phyloP scores from a whole-genome alignment of 1,284 basidiomycete species.

The Ganoderma resinaceum region DNA sequence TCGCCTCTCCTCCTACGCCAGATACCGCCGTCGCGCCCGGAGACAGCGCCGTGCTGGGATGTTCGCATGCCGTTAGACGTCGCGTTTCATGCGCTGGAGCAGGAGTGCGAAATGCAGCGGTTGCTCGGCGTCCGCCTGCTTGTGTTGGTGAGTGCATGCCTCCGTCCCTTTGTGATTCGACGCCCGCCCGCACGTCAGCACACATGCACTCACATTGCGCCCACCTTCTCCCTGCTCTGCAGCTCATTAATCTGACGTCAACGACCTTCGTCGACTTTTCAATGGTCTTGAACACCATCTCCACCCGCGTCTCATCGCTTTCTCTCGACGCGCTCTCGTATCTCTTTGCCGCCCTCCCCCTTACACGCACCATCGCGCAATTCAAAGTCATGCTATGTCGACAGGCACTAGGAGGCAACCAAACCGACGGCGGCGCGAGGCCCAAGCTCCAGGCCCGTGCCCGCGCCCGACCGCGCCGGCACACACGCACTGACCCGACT shows the following conservation, averaged over 20 bases:
- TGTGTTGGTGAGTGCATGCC: slow-evolving; percentile 49
- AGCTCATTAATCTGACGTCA: slow-evolving; percentile 64
- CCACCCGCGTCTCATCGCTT: slow-evolving; percentile 51
- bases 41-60: slow-evolving; percentile 60
- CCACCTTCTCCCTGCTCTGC: slow-evolving; percentile 7
- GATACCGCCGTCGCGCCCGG: slow-evolving; percentile 63
- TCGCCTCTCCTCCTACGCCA: slow-evolving; percentile 70
- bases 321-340: slow-evolving; percentile 42
- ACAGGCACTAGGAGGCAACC: slow-evolving; percentile 37
- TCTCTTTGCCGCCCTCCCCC: slow-evolving; percentile 51
- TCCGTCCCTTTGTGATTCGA: slow-evolving; percentile 1
- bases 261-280: slow-evolving; percentile 55
- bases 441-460: slow-evolving; percentile 43
- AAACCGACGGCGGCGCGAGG: slow-evolving; percentile 17
- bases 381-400: slow-evolving; percentile 61
- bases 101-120: slow-evolving; percentile 47
- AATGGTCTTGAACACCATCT: slow-evolving; percentile 56
- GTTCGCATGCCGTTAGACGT: slow-evolving; percentile 62
- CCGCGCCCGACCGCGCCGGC: slow-evolving; percentile 29
- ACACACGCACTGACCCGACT: slow-evolving; percentile 23
- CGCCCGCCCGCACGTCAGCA: slow-evolving; percentile 4
- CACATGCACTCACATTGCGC: neutral
- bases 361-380: slow-evolving; percentile 45
- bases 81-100: slow-evolving; percentile 56
- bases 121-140: slow-evolving; percentile 58